A percentile compares a stretch with the other conserved stretches of the same genome.
phyloP scores from a whole-genome alignment of 805 yeast species.

The Wickerhamiella cacticola region DNA sequence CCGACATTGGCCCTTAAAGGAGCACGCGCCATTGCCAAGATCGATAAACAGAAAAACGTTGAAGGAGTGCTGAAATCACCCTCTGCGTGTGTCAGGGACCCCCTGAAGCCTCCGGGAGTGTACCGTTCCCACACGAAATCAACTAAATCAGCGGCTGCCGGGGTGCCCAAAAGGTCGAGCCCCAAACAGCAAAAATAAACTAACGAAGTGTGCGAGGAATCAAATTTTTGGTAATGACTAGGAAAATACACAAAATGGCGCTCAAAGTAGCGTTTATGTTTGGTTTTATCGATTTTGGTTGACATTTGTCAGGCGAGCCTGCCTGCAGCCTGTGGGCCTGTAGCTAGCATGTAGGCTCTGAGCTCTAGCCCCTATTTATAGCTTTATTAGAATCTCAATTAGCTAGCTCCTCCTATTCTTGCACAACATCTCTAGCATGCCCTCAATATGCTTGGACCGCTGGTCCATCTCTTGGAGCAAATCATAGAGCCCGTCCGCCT shows the following conservation, averaged over 20 bases:
- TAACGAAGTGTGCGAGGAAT: constrained; percentile 19
- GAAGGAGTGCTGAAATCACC: constrained; percentile 60
- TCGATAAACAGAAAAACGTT: constrained; percentile 61
- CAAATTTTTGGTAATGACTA: constrained; percentile 14
- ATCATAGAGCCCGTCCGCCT: constrained; percentile 4
- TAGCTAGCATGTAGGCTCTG: neutral
- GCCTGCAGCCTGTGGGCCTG: neutral
- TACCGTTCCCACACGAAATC: constrained; percentile 4
- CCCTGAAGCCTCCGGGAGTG: constrained; percentile 42
- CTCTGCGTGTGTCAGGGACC: constrained; percentile 38
- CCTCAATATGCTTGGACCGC: constrained; percentile 11
- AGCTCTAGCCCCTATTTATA: no score
- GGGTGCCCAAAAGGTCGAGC: constrained; percentile 13
- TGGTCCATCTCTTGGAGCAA: constrained; percentile 11
- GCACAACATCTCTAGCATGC: constrained; percentile 3
- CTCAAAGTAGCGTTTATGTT: constrained; percentile 14
- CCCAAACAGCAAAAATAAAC: constrained; percentile 20
- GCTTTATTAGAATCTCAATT: neutral
- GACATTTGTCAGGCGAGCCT: neutral
- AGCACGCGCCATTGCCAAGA: constrained; percentile 39
- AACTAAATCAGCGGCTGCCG: neutral
- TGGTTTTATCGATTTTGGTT: neutral
- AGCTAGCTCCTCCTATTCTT: neutral
- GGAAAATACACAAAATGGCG: constrained; percentile 20
- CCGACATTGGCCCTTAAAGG: constrained; percentile 31